Conservation (phyloP, 78 protist genomes). For the Chrysochromulina tobinii region DNA sequence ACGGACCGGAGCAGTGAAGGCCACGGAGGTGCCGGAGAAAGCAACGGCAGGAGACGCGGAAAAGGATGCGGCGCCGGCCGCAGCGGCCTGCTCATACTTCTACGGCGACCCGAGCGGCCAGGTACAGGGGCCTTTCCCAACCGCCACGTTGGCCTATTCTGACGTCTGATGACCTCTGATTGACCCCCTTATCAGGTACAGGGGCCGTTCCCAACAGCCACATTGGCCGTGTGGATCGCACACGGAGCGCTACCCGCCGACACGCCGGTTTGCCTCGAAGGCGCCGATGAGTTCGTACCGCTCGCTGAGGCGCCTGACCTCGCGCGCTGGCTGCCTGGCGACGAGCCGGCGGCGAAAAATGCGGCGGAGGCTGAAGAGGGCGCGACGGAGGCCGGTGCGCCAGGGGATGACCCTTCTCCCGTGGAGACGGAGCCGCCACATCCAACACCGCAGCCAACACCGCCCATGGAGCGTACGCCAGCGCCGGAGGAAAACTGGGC, state of each 20-base stretch:
- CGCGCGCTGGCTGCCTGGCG: no score
- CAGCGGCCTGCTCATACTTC: not conserved
- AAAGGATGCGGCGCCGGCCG: not conserved
- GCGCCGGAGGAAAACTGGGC: no score
- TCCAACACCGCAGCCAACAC: no score
- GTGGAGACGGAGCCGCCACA: no score
- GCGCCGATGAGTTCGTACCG: not conserved
- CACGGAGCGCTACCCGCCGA: not conserved
- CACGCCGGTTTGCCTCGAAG: not conserved
- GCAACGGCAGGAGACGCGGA: not conserved
- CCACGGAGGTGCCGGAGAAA: not conserved
- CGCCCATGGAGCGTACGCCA: no score
- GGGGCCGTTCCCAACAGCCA: not conserved
- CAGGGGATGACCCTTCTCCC: no score
- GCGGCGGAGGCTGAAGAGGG: no score
- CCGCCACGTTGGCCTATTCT: no score
- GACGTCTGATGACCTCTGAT: no score
- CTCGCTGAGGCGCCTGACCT: no score
- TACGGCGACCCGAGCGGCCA: not conserved
- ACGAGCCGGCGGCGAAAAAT: no score
- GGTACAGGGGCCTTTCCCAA: not conserved
- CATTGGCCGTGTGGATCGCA: not conserved
- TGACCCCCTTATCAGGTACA: not conserved
- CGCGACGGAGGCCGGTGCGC: no score
- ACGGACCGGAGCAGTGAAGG: not conserved